Evolutionary conservation across 2,329 filamentous ascomycete species (phyloP), one percentile per base, ranked within the genome.

Genomic region (Sporothrix brasiliensis): DNA sequence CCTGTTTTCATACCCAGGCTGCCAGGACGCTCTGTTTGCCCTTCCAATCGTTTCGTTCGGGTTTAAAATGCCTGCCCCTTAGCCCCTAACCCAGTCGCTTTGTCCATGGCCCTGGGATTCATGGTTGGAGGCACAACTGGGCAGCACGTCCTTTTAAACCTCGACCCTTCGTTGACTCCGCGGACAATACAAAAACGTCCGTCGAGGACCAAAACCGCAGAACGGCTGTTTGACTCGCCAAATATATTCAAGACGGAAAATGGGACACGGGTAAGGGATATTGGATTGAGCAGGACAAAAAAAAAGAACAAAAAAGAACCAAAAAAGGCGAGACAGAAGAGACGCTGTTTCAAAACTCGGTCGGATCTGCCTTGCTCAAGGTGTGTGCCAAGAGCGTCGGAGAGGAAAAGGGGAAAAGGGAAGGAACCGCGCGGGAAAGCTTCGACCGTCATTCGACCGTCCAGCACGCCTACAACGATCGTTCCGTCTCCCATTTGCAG

Each of bases 281-380:
- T 34, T 13, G 65, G 50, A 27, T 10, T 19, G 54, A 21, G 9
- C 44, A 65, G 44, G 61, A 34, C 34, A 9, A 7, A 7, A 34
- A 34, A 34, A 34, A 34, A n/a, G 2, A 7, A 7, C 5, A 34
- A 34, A 34, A 24, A 24, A 24, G 24, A 21, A 30, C n/a, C n/a
- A 34, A 34, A 34, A 50, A 52, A 24, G 41, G 27, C 21, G 19
- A 34, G 44, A 56, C 14, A 60, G 34, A 24, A 27, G 56, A 65
- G n/a, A 52, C 50, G 21, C 34, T 70, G 71, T 72, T 72, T 72
- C 71, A 72, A 70, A 72, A 67, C 65, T 72, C 30, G 69, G 50
- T 56, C 34, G 61, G 66, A 60, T 70, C 69, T 34, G 58, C 68
- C 68, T 69, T 14, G 67, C 67, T 61, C 27, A 41, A 69, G 67